Base-by-base conservation (phyloP, 78 protist genomes). In the Polysphondylium violaceum region DNA sequence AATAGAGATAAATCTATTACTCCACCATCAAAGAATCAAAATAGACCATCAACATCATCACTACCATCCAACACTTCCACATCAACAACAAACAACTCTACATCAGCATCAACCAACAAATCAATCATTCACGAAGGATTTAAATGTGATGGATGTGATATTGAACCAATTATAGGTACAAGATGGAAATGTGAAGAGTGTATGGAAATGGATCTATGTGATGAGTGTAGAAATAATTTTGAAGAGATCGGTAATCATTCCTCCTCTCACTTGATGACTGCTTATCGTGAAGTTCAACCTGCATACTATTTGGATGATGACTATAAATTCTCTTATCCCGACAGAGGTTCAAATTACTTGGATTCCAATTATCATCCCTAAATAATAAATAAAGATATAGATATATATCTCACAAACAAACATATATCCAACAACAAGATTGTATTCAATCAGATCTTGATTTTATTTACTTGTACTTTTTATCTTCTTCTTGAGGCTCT, bases 121-220 rank as follows among this genome's bases (percentile, higher is more conserved):
- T 58, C 64, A 58, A n/a, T 51, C 17, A 31, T 64, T n/a, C 91
- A 83, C 27, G 71, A 33, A 58, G 91, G 91, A 27, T 83, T 36
- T 44, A 83, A 83, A 58, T 83, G 91, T 59, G 91, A 83, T 69
- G 91, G 91, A 1, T 83, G 91, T 58, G 79, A 83, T 55, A 36
- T 2, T 0, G 91, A 83, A 43, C 91, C 91, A 29, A 83, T 83
- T 17, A 17, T 83, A n/a, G 91, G 91, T 21, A 29, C 19, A 11
- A 67, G 91, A 56, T 83, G 79, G 77, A 60, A 53, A 41, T 83
- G 91, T 44, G 81, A 69, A 47, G 91, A 83, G 68, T 83, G 91
- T 33, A 40, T 83, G 19, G 78, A 73, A 8, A 31, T 83, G 12
- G 91, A 83, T 44, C 58, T 83, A 14, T 83, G 91, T 60, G n/a